Base-by-base conservation (phyloP, 2,329 filamentous ascomycete species). In the Aphanocladium album region DNA sequence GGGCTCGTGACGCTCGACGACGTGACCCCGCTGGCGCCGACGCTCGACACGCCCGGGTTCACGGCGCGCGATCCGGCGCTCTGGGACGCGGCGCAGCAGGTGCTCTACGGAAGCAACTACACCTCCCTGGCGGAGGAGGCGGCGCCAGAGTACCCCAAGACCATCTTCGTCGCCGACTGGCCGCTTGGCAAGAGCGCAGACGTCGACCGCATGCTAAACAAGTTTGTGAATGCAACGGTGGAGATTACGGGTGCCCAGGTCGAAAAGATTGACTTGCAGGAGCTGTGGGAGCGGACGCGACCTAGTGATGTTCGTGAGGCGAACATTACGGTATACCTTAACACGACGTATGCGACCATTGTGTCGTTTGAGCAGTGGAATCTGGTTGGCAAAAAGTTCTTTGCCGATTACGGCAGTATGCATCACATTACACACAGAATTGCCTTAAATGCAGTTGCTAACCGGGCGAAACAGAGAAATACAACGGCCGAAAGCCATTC, bases 11-110 rank as follows among this genome's bases (percentile, higher is more conserved):
- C 57, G 25, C 59, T 65, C 9, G 50, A 60, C 6, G 55, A 47
- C 12, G 60, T 62, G 8, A 63, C 62, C 16, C 62, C 64, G 43
- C 49, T 64, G 25, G 37, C 62, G 12, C 50, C 58, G 27, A 51
- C 47, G n/a, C 47, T 64, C 16, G 64, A 64, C 41, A 63, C 64
- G 12, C 55, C 64, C 5, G 64, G 64, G 9, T 41, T 64, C 11
- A 41, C 60, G 21, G 61, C 61, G 17, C 35, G 64, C 3, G 62
- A 65, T n/a, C 60, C 59, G 19, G 41, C 39, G 27, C 59, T 65
- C 2, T 64, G 60, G 58, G 49, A 60, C 30, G 14, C 30, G 16
- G 55, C 55, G 25, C 47, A 53, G 16, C 19, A 17, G 19, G 53
- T 60, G 19, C 60, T 62, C 46, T 60, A 50, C 39, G 17, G 49